phyloP scores from a whole-genome alignment of 257 asterid species.

The Nicotiana benthamiana region DNA sequence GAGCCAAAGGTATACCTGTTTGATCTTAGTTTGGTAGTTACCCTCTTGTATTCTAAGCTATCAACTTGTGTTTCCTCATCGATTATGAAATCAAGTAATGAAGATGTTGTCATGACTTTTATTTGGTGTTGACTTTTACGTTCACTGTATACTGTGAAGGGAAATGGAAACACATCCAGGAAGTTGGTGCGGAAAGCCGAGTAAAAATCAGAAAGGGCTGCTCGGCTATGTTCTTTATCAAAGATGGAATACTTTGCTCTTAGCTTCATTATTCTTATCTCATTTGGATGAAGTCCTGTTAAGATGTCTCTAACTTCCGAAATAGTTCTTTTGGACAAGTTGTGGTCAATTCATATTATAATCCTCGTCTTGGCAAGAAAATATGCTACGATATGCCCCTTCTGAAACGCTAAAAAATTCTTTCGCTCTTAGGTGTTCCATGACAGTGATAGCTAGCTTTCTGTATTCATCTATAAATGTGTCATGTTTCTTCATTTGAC shows the following conservation, averaged over 20 bases:
- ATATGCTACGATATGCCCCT: neutral
- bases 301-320: neutral
- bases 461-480: neutral
- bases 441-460: neutral
- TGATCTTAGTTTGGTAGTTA: neutral
- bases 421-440: neutral
- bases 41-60: neutral
- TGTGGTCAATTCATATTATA: neutral
- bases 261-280: neutral
- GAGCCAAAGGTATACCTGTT: slow-evolving; percentile 75
- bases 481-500: neutral
- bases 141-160: neutral
- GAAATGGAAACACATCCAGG: neutral
- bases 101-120: neutral
- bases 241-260: neutral
- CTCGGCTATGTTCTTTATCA: neutral
- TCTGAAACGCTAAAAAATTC: neutral
- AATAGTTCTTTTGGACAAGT: neutral
- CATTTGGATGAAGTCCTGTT: neutral
- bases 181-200: neutral
- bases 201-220: neutral
- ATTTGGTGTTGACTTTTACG: neutral
- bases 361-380: neutral
- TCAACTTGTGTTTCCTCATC: neutral
- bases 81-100: neutral